These are phyloP conservation scores for Pythium sp. DNA, from an alignment of 352 stramenopile species.

Conservation along the genomic window DNA sequence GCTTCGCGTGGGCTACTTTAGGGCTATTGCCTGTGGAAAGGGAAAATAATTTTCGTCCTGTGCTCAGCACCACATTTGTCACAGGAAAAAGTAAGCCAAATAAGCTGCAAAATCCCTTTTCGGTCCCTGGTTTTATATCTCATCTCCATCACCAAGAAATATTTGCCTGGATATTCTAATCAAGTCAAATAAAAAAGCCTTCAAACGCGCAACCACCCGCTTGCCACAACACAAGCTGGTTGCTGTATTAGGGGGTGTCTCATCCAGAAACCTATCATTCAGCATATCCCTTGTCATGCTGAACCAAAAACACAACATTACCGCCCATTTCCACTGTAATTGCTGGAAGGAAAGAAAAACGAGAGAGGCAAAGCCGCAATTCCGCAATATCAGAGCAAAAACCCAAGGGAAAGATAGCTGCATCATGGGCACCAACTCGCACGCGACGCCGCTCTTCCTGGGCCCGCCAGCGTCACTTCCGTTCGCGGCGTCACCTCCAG, in stretches of 20 bases:
- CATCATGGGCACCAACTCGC: conserved; percentile 5
- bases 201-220: background rate
- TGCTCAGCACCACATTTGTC: no score
- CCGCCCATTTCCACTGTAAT: background rate
- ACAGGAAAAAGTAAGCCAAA: background rate
- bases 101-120: background rate
- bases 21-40: background rate
- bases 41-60: background rate
- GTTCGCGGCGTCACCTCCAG: conserved; percentile 12
- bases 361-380: background rate
- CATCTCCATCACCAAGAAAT: background rate
- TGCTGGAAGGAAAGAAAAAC: conserved; percentile 1
- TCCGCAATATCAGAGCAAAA: background rate
- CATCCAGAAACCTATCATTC: background rate
- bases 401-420: background rate
- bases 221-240: background rate
- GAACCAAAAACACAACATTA: background rate
- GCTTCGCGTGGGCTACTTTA: background rate
- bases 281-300: background rate
- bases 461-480: conserved; percentile 11
- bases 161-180: conserved; percentile 6
- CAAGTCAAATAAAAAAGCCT: background rate
- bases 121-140: background rate
- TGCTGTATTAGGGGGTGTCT: background rate
- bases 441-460: background rate